These are phyloP conservation scores for Teratosphaeria zuluensis DNA, from an alignment of 2,329 filamentous ascomycete genomes.

Conservation along the genomic window DNA sequence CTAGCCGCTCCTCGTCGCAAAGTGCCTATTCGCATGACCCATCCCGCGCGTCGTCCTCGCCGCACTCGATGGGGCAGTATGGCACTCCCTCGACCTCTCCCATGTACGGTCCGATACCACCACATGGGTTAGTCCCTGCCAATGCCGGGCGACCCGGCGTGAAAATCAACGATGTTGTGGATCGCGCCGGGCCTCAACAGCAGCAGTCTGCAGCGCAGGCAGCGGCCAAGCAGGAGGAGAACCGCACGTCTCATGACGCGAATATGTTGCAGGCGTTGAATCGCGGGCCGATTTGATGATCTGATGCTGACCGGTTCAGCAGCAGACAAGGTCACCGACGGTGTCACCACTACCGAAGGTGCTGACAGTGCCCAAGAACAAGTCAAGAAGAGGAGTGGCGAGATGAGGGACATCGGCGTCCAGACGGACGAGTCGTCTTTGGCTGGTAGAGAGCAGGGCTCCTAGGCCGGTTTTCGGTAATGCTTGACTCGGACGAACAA, in stretches of 20 bases:
- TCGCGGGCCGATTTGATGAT: slow-evolving; percentile 15
- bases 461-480: slow-evolving; percentile 4
- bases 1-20: slow-evolving; percentile 30
- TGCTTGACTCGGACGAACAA: not conserved
- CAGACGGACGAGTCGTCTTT: slow-evolving; percentile 17
- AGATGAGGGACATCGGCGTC: slow-evolving; percentile 21
- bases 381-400: slow-evolving; percentile 9
- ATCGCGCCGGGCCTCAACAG: slow-evolving; percentile 6
- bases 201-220: slow-evolving; percentile 4
- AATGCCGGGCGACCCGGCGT: slow-evolving; percentile 17
- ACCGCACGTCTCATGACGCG: slow-evolving; percentile 21
- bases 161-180: slow-evolving; percentile 19
- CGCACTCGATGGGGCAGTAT: slow-evolving; percentile 28
- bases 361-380: slow-evolving; percentile 16
- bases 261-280: slow-evolving; percentile 19
- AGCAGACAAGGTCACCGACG: slow-evolving; percentile 15
- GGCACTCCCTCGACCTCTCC: slow-evolving; percentile 27
- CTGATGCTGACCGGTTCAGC: slow-evolving; percentile 20
- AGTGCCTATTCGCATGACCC: slow-evolving; percentile 32
- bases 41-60: slow-evolving; percentile 33
- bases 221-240: slow-evolving; percentile 30
- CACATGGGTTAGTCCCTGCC: slow-evolving; percentile 4
- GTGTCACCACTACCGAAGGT: slow-evolving; percentile 10
- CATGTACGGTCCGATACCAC: slow-evolving; percentile 15
- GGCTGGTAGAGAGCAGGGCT: slow-evolving; percentile 14